Evolutionary conservation across 768 basidiomycete genomes (phyloP), one percentile per base, ranked within the genome.

Genomic region (Suillus discolor): DNA sequence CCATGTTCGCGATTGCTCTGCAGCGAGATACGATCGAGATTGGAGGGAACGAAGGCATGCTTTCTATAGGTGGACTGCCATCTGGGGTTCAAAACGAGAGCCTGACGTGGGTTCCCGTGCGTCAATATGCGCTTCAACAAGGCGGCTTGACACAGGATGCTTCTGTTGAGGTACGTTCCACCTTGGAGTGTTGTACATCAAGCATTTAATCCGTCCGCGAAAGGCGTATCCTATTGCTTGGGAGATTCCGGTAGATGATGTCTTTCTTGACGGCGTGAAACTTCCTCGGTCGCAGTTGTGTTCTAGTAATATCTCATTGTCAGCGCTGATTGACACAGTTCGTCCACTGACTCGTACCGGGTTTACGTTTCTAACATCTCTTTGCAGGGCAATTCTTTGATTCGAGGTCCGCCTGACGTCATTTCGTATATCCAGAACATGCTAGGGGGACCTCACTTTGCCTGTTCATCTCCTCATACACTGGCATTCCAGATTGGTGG

Each of bases 291-390:
- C 91, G 3, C 78, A 74, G 15, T 72, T 88, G 12, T 80, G 84
- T 1, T 71, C 84, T 1, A 68, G 84, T 0, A 74, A 73, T 5
- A 86, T 90, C 66, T 73, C 80, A 1, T 78, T 90, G 13, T 88
- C 90, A 4, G 90, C 87, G 1, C 78, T 93, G 20, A 72, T 93
- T 34, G 92, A 93, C 69, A 93, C 92, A 2, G 91, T 91, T 62
- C 44, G 65, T 67, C 54, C 25, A 57, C 59, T 38, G 41, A 45
- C 20, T 61, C 42, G 2, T 62, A 65, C 51, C 45, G 25, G 13
- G 38, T 23, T 61, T 7, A 57, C 36, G 44, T 42, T 23, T 65
- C 11, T 66, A 44, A 53, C 39, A 20, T 31, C 20, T 55, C 47
- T 41, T 31, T 59, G 44, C 64, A 92, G 90, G 92, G 92, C 0